Evolutionary conservation across 129 eudicot species (phyloP), one percentile per base, ranked within the genome.

Genomic region (Saposhnikovia divaricata): DNA sequence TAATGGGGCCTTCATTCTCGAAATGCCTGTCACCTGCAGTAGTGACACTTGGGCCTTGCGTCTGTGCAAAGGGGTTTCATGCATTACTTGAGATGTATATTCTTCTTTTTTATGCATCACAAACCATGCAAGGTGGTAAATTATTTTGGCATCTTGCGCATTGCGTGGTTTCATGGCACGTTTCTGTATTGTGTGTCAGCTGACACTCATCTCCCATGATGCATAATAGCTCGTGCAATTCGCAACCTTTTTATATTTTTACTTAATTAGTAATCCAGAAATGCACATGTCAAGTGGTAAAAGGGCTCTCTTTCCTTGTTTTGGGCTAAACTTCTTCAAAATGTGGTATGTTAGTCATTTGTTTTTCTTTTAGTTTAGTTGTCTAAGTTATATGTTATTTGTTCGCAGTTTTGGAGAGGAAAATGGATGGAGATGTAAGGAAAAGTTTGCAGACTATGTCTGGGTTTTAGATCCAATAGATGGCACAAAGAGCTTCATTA

Each of bases 381-480:
- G 82, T 50, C 76, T 5, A 34, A 53, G 37, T 55, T 74, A 34
- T 16, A 78, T 51, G 78, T n/a, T 18, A 50, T 80, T 68, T 38
- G 37, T 40, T 57, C 81, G 89, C 91, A 96, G 99, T 81, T 96
- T 69, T 75, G 99, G 99, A 51, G 99, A 95, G 83, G 99, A 96
- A 78, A 92, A 90, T 68, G 99, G 99, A 23, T 96, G 99, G 99
- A 91, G 86, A 77, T 96, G 97, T 86, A 88, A 89, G 83, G 95
- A 96, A 86, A 79, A 90, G 38, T 82, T 74, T 80, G 92, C 99
- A 43, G 98, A 96, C 76, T 96, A 90, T 84, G 99, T 96, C 59
- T 96, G 99, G 98, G 98, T 96, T 50, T 88, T 96, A 84, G 99
- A 92, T 83, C 99, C 98, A 50, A 96, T 96, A 47, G 97, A 96